Base-by-base conservation (phyloP, 2,329 filamentous ascomycete species). In the Ophiocordyceps camponoti-saundersi region DNA sequence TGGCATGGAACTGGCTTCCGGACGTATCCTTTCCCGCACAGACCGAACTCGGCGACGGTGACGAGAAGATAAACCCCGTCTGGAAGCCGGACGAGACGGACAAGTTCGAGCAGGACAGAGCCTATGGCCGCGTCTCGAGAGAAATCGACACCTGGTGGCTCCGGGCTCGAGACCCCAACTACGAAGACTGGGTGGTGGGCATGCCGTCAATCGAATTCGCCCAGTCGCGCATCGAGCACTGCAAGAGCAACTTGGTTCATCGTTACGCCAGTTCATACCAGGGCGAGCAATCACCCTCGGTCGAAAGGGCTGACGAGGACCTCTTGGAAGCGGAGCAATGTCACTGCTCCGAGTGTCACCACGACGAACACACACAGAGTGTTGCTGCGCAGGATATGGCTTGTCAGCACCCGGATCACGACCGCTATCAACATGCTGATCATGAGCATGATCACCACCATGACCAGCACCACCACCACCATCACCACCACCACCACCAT, bases 61-160 rank as follows among this genome's bases (percentile, higher is more conserved):
- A 68, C 20, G 63, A 67, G 20, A 66, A 69, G 54, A 62, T 69
- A 42, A 66, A 65, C 40, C 69, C 71, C 0, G 61, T 66, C 1
- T 75, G 72, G 70, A 65, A 70, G 44, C 63, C 68, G 6, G 68
- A 77, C 36, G 66, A 74, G 53, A 60, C 63, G 20, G 70, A 77
- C 53, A 78, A 76, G 54, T 76, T 71, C 48, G 70, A 77, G 54
- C 73, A 79, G 55, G 76, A 81, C 55, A 66, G 65, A 29, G 62
- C 65, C 11, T 80, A 80, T 52, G 75, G 75, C 1, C 69, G 74
- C 36, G 77, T 81, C 0, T 82, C 78, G 1, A 67, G 75, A 51
- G 78, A 82, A 57, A 72, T 81, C 45, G 78, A 82, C 56, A 69
- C 68, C 2, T 82, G 78, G 78, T 82, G 78, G 77, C 66, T 75